Evolutionary conservation across 1,284 basidiomycete genomes (phyloP), one percentile per base, ranked within the genome.

Genomic region (Boletus semigastroideus): DNA sequence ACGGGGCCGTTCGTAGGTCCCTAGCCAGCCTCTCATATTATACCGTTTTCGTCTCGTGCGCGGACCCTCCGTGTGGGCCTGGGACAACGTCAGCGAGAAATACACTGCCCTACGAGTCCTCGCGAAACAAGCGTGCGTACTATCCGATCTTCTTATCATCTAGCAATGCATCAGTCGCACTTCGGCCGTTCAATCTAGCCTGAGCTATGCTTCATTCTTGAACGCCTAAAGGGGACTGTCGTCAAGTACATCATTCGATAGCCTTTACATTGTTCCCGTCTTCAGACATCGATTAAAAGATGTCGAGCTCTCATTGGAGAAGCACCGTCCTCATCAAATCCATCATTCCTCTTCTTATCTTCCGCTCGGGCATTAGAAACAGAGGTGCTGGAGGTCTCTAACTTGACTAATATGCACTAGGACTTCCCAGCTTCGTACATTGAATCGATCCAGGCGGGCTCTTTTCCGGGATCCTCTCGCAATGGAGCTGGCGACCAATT

Each of bases 401-500:
- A 53, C 67, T 65, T 42, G 8, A 59, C 63, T 8, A 65, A 4
- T 25, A 25, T 7, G 25, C 25, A 25, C 25, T 5, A 25, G 5
- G 25, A 25, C 25, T 25, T 25, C 25, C 25, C 9, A 27, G 20
- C 27, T 20, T 25, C 54, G 5, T 53, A 46, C 31, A 43, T 25
- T 9, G 53, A 45, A 43, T 53, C 53, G 17, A 31, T 2, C 3
- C 48, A 55, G 25, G 11, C 6, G 42, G 20, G 12, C 42, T 62
- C 5, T 64, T 64, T 31, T 4, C 12, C 2, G 58, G 54, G 0
- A 16, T 1, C 17, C 48, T 59, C 40, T 49, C 52, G 6, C 41
- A 3, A 42, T 36, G n/a, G 46, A 58, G 14, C 20, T 67, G 13
- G 4, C 34, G 5, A 53, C 60, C 20, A 63, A 64, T 37, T 13